Conservation (phyloP, 495 filamentous ascomycete genomes). For the Aspergillus sclerotiicarbonarius region DNA sequence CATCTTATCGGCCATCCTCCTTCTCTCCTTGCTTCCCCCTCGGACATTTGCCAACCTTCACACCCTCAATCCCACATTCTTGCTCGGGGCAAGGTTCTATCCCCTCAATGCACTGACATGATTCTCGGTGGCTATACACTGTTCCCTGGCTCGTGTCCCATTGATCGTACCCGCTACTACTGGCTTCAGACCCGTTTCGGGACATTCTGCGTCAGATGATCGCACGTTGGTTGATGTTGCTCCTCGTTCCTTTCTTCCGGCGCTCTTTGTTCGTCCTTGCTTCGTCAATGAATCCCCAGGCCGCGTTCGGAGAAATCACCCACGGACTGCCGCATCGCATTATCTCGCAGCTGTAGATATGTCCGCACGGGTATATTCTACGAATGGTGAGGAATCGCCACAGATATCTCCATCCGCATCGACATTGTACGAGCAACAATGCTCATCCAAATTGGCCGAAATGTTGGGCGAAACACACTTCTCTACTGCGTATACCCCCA, state of each 20-base stretch:
- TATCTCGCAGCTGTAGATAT: constrained; percentile 6
- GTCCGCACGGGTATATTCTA: constrained; percentile 4
- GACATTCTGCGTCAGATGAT: background rate
- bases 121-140: background rate
- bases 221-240: background rate
- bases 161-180: background rate
- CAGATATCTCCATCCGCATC: background rate
- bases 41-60: background rate
- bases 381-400: background rate
- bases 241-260: background rate
- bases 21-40: constrained; percentile 9
- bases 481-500: background rate
- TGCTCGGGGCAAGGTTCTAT: background rate
- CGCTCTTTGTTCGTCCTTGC: background rate
- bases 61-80: constrained; percentile 6
- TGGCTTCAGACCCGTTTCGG: background rate
- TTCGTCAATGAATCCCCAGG: background rate
- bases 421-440: background rate
- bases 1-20: constrained; percentile 15
- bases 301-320: background rate
- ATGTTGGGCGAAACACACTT: background rate
- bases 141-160: background rate
- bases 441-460: too few relatives aligned
- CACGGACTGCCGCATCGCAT: background rate
- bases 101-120: background rate